A percentile compares a stretch with the other conserved stretches of the same genome.
Conservation (phyloP, 352 stramenopile species). For the Phytophthora agathidicida region DNA sequence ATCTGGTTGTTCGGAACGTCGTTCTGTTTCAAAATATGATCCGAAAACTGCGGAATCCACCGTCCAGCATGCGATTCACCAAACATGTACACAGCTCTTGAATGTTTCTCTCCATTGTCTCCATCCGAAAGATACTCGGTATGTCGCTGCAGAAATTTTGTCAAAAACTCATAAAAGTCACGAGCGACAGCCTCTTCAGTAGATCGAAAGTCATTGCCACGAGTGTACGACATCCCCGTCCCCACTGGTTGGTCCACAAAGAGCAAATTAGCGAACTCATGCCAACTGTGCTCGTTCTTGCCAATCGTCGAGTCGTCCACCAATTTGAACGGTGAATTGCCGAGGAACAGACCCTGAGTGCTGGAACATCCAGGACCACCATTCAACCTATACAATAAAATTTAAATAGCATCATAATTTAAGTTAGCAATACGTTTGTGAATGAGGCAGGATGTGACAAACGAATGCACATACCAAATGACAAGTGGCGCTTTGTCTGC, state of each 20-base stretch:
- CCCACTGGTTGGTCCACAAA: slow-evolving; percentile 87
- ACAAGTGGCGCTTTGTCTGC: slow-evolving; percentile 63
- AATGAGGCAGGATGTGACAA: slow-evolving; percentile 7
- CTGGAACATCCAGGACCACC: slow-evolving; percentile 84
- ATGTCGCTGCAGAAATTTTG: slow-evolving; percentile 92
- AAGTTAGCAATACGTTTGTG: too few relatives aligned
- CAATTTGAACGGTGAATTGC: slow-evolving; percentile 76
- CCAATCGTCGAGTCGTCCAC: slow-evolving; percentile 53
- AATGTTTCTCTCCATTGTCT: slow-evolving; percentile 43
- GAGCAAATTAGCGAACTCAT: slow-evolving; percentile 76
- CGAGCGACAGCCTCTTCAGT: slow-evolving; percentile 54
- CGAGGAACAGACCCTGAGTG: slow-evolving; percentile 80
- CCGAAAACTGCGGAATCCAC: slow-evolving; percentile 97
- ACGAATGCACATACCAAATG: slow-evolving; percentile 64
- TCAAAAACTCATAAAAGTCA: slow-evolving; percentile 95
- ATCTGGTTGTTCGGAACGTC: slow-evolving; percentile 21
- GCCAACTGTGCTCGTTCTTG: slow-evolving; percentile 79
- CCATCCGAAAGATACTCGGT: slow-evolving; percentile 60
- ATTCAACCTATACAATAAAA: slow-evolving; percentile 59
- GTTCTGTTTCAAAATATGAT: slow-evolving; percentile 94
- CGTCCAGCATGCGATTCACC: slow-evolving; percentile 97
- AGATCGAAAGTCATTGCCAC: slow-evolving; percentile 54
- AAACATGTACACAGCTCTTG: slow-evolving; percentile 93
- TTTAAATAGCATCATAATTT: slow-evolving; percentile 8
- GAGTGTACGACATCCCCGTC: slow-evolving; percentile 77